These are phyloP conservation scores for Macaranga tanarius DNA, from an alignment of 441 rosid species.

Conservation along the genomic window DNA sequence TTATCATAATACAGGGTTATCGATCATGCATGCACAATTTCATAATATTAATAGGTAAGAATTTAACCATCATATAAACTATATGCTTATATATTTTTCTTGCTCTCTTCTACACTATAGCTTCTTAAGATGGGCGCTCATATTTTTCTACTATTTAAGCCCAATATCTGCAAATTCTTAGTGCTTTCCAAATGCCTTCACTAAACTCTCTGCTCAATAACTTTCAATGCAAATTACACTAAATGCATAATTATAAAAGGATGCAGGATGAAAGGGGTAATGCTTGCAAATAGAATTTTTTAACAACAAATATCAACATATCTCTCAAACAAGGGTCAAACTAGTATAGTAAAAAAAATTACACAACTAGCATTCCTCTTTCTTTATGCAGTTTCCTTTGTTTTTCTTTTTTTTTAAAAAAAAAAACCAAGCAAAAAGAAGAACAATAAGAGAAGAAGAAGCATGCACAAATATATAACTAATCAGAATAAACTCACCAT, in stretches of 20 bases:
- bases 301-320: background rate
- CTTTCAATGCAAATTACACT: background rate
- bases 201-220: background rate
- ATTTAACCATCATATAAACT: no score
- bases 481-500: constrained; percentile 55
- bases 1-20: no score
- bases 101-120: no score
- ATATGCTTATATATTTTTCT: no score
- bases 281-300: background rate
- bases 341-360: background rate
- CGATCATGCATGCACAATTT: no score
- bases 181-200: background rate
- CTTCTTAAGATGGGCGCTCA: no score
- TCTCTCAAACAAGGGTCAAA: background rate
- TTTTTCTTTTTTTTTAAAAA: background rate
- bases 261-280: background rate
- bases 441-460: background rate
- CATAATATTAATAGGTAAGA: no score
- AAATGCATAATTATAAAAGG: background rate
- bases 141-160: no score
- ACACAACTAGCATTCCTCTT: background rate
- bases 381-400: background rate
- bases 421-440: background rate
- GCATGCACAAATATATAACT: background rate
- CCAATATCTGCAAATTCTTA: background rate